These are phyloP conservation scores for Triticum monococcum DNA, from an alignment of 176 grass and related monocot species.

Conservation along the genomic window DNA sequence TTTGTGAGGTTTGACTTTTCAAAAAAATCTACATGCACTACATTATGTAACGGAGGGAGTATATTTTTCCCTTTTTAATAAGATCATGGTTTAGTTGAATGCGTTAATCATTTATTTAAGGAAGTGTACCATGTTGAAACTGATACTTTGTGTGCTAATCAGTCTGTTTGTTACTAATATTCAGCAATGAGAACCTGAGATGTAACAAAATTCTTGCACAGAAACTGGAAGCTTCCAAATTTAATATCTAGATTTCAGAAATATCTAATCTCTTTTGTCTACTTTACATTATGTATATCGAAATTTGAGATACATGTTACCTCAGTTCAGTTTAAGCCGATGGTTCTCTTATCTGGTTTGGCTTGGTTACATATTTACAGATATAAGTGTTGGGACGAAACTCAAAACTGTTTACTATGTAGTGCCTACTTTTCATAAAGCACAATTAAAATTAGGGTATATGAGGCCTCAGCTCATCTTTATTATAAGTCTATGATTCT, in stretches of 20 bases:
- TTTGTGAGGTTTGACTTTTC: too few species aligned
- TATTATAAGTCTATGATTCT: background rate
- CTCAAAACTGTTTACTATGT: background rate
- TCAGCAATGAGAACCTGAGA: background rate
- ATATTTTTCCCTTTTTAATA: background rate
- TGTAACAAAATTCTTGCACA: background rate
- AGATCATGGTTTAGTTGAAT: background rate
- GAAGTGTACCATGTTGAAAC: background rate
- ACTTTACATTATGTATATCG: background rate
- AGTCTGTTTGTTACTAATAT: background rate
- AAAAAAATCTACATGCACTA: too few species aligned
- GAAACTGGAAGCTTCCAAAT: background rate
- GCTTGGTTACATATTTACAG: background rate
- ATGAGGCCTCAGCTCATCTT: background rate
- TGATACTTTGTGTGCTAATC: background rate
- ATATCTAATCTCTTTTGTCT: background rate
- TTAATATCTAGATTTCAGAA: background rate
- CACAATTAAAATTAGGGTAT: constrained; percentile 9
- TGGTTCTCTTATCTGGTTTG: background rate
- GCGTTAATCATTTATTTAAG: background rate
- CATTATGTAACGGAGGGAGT: background rate
- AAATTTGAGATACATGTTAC: background rate
- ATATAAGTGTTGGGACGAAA: background rate
- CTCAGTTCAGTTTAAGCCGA: background rate
- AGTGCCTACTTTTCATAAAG: background rate